Evolutionary conservation across 306 rosid genomes (phyloP), one percentile per base, ranked within the genome.

Genomic region (Glycyrrhiza uralensis): DNA sequence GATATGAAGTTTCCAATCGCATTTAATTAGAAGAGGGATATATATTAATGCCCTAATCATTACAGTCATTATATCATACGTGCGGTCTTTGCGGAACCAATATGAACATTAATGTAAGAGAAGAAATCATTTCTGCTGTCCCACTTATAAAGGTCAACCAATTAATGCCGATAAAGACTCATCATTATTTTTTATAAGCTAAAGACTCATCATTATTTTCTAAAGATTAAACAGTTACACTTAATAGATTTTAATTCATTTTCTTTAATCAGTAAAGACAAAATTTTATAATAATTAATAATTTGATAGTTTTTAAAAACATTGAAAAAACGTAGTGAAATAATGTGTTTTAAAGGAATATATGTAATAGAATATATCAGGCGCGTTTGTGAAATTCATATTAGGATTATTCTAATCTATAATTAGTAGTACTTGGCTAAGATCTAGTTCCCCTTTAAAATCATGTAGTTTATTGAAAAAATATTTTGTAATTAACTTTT

Each of bases 81-180:
- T 77, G 80, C 80, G 78, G 82, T 69, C 78, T 41, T 79, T 66
- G 66, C 13, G 29, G 65, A 32, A 14, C 45, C 76, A 79, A 65
- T 30, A 57, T 66, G 82, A 70, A 50, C n/a, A n/a, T n/a, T 50
- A 49, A 77, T 62, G 59, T 13, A 28, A 66, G 69, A 30, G 66
- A 72, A 45, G 10, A 58, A 46, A 79, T 79, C 62, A 72, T 79
- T 65, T 65, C 56, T 66, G 36, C 2, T 72, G 74, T 35, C 79
- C 83, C 79, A 64, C 71, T 45, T 20, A n/a, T n/a, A n/a, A n/a
- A 56, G 22, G 60, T n/a, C n/a, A n/a, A 57, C 39, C 46, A 65
- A 72, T 24, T 20, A 45, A 33, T 65, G 46, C 19, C 79, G 57
- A 68, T 57, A 65, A 79, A 72, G 72, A 59, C 55, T 22, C 67